Evolutionary conservation across 192 early-diverging fungal genomes (phyloP), one percentile per base, ranked within the genome.

Genomic region (Thamnidium elegans): DNA sequence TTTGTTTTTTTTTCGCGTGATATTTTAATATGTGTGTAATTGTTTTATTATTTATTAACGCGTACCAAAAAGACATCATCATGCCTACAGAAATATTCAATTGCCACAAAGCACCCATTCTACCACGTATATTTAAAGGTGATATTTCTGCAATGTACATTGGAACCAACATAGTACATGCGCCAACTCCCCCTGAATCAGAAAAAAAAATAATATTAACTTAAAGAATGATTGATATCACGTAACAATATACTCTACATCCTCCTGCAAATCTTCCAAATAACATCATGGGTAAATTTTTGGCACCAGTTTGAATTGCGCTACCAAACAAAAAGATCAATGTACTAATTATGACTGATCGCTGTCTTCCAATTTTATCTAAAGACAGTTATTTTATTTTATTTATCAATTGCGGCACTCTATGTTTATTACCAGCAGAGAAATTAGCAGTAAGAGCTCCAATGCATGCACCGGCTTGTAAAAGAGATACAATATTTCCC

Each of bases 91-190:
- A 56, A 36, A 56, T 56, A n/a, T 56, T 56, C 4, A 56, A 32
- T 36, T 56, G 55, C 55, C 55, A 56, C n/a, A 56, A 17, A 56
- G 55, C 55, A 17, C 55, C 55, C n/a, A 56, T 32, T 56, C 55
- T 32, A 17, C 55, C 55, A 36, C 55, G 31, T 8, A 34, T 56
- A 17, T 56, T 56, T 8, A 56, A 31, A 17, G 55, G 30, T 8
- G 55, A 30, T 10, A 56, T 56, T 39, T 56, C 55, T 19, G 55
- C 55, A 17, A 56, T n/a, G 19, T 56, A 56, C 55, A 56, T 56
- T 34, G 55, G 55, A 19, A 15, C 9, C 7, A 56, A 17, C 55
- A 56, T 56, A 3, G 55, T 56, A 56, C 55, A 56, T 0, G 55
- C 55, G 7, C 55, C 55, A 17, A 56, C 55, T 8, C 55, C 55